Conservation (phyloP, 495 filamentous ascomycete species). For the Talaromyces proteolyticus region DNA sequence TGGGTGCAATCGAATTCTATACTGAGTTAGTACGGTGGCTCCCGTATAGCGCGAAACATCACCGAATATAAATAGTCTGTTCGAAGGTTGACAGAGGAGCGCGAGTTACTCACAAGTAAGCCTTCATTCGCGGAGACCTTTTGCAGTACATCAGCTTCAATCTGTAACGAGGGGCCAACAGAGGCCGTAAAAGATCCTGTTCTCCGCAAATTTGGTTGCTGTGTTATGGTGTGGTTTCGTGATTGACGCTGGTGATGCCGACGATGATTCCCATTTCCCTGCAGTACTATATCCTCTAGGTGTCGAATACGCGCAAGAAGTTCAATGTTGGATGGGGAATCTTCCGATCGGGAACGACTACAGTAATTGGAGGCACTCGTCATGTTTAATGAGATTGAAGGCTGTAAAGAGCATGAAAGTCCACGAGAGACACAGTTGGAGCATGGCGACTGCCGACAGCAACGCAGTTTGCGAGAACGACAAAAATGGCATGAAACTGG, state of each 20-base stretch:
- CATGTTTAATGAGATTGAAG: neutral
- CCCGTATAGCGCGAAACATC: too few species aligned
- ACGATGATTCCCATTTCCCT: neutral
- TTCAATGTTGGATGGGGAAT: slow-evolving; percentile 10
- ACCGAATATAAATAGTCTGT: too few species aligned
- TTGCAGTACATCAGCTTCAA: slow-evolving; percentile 2
- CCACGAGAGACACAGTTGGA: slow-evolving; percentile 33
- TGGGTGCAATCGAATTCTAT: slow-evolving; percentile 1
- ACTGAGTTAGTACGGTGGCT: neutral
- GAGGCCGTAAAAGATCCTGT: slow-evolving; percentile 3
- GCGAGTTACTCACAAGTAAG: slow-evolving; percentile 5
- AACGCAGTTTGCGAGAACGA: slow-evolving; percentile 40
- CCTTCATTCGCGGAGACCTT: neutral
- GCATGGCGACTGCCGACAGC: slow-evolving; percentile 34
- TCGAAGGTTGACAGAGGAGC: too few species aligned
- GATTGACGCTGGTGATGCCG: neutral
- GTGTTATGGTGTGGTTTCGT: neutral
- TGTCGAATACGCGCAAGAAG: slow-evolving; percentile 14
- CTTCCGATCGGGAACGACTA: neutral
- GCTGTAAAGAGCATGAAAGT: slow-evolving; percentile 23
- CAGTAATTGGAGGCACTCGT: neutral
- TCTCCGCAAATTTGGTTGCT: neutral
- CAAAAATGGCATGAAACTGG: slow-evolving; percentile 35
- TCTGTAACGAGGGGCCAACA: neutral
- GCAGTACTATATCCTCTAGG: slow-evolving; percentile 20